Evolutionary conservation across 73 alveolate species (phyloP).

Genomic region (Uronychia binucleata): DNA sequence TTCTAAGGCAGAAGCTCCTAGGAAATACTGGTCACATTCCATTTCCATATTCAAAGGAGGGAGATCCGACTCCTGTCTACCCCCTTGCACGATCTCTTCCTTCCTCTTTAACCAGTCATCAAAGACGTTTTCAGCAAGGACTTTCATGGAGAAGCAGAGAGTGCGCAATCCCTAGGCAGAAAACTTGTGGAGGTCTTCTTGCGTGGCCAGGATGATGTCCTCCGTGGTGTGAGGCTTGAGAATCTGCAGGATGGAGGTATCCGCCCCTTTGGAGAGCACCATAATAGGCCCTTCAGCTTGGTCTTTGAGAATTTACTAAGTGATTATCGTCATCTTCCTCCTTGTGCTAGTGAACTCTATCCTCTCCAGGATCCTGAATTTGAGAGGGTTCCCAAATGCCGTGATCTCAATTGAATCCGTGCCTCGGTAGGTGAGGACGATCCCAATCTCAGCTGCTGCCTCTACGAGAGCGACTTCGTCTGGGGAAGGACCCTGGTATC

Average conservation of each 20-base stretch:
- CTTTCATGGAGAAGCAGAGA: conserved; percentile 80
- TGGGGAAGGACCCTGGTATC: conserved; percentile 90
- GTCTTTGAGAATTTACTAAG: conserved; percentile 66
- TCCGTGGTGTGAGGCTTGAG: conserved; percentile 38
- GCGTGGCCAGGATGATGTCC: conserved; percentile 59
- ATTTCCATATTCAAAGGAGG: too few species aligned
- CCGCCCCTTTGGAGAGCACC: conserved; percentile 91
- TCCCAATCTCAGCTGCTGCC: conserved; percentile 81
- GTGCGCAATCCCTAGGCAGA: conserved; percentile 90
- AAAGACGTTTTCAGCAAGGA: conserved; percentile 64
- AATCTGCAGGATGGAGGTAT: conserved; percentile 64
- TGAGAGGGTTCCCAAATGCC: conserved; percentile 53
- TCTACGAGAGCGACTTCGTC: conserved; percentile 94
- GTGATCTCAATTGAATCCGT: conserved; percentile 63
- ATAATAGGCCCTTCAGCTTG: conserved; percentile 54
- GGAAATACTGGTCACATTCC: conserved; percentile 78
- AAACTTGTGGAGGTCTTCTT: conserved; percentile 71
- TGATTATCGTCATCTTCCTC: conserved; percentile 87
- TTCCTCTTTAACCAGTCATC: conserved; percentile 68
- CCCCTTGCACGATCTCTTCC: conserved; percentile 29
- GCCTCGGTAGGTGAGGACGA: conserved; percentile 69
- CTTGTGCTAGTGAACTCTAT: conserved; percentile 92
- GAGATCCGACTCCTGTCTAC: conserved; percentile 29
- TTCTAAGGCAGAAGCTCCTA: conserved; percentile 97
- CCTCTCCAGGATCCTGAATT: conserved; percentile 71